A percentile compares a stretch with the other conserved stretches of the same genome.
Conservation (phyloP, 768 basidiomycete species). For the Termitomyces sp. region DNA sequence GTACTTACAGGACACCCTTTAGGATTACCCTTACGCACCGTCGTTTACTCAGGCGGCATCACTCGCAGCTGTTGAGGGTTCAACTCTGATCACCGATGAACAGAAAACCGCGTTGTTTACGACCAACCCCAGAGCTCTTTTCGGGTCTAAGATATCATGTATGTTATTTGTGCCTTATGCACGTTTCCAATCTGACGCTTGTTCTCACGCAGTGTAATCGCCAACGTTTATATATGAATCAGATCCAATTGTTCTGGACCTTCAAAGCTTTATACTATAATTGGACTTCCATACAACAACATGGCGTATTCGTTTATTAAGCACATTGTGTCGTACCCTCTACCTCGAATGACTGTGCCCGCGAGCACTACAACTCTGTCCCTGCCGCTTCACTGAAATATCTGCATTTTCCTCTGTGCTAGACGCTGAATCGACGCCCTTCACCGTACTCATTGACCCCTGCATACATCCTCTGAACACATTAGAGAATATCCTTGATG, state of each 20-base stretch:
- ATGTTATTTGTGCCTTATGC: not conserved
- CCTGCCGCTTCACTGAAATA: not conserved
- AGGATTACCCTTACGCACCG: constrained; percentile 26
- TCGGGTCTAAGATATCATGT: constrained; percentile 14
- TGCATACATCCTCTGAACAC: no score
- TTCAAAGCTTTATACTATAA: not conserved
- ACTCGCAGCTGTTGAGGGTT: constrained; percentile 11
- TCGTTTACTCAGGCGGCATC: constrained; percentile 14
- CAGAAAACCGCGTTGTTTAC: constrained; percentile 14
- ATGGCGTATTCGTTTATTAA: not conserved
- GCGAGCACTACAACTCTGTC: not conserved
- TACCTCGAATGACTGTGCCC: not conserved
- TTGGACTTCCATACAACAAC: not conserved
- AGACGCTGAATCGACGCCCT: not conserved
- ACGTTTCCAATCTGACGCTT: not conserved
- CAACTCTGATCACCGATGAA: constrained; percentile 9
- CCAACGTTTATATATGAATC: not conserved
- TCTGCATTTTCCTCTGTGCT: not conserved
- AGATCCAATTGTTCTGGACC: not conserved
- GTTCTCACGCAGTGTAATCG: not conserved
- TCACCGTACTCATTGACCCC: not conserved
- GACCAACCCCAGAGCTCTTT: constrained; percentile 13
- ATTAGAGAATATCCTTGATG: not conserved
- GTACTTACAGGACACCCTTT: not conserved
- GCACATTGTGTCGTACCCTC: not conserved